phyloP scores from a whole-genome alignment of 2,329 filamentous ascomycete genomes.

The Alternaria postmessia region DNA sequence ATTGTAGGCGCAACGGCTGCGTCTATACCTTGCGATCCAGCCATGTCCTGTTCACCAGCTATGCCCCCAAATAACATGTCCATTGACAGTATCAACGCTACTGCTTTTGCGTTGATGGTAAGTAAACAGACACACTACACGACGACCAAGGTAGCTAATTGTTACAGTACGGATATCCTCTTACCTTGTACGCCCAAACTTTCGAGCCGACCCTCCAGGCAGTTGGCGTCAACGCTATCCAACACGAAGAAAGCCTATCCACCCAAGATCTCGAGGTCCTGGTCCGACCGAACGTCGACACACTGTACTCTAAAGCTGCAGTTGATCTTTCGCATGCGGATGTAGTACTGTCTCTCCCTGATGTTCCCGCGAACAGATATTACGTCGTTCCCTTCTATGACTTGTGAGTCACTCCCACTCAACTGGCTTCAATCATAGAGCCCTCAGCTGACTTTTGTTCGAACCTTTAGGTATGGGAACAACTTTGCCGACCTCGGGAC shows the following conservation, averaged over 20 bases:
- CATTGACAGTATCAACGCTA: not conserved
- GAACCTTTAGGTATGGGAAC: not conserved
- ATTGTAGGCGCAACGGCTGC: not conserved
- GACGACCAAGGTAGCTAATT: not conserved
- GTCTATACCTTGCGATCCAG: not conserved
- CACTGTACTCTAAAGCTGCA: not conserved
- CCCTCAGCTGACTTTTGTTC: not conserved
- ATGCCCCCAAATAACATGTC: not conserved
- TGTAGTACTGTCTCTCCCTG: not conserved
- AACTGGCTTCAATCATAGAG: not conserved
- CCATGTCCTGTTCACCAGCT: not conserved
- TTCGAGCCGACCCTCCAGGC: not conserved
- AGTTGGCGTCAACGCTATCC: not conserved
- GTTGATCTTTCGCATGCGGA: not conserved
- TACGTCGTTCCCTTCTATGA: not conserved
- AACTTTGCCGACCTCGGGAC: not conserved
- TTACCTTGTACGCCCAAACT: not conserved
- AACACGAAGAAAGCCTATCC: not conserved
- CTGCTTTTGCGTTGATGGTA: not conserved
- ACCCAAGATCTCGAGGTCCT: not conserved
- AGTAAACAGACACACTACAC: not conserved
- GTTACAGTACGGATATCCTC: not conserved
- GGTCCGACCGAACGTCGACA: not conserved
- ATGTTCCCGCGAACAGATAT: not conserved
- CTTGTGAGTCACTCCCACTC: not conserved